Conservation (phyloP, 2,329 filamentous ascomycete genomes). For the Chaetomium globosum region DNA sequence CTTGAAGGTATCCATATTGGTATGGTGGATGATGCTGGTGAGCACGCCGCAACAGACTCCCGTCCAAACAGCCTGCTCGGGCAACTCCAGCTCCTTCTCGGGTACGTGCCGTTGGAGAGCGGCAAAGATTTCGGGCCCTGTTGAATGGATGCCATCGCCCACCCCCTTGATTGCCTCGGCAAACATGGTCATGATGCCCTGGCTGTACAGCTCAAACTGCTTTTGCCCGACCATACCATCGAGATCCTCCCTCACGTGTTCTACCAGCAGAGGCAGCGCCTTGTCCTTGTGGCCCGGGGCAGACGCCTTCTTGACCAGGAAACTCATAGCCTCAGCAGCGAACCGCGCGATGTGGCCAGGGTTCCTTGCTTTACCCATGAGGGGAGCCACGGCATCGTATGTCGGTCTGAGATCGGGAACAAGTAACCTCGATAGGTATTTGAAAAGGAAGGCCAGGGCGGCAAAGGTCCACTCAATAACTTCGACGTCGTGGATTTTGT, state of each 20-base stretch:
- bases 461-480: conserved; percentile 99
- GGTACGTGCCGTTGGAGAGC: conserved; percentile 56
- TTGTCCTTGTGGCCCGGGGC: conserved; percentile 73
- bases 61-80: conserved; percentile 55
- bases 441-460: conserved; percentile 92
- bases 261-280: conserved; percentile 70
- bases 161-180: conserved; percentile 75
- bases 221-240: conserved; percentile 54
- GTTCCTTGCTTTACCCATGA: conserved; percentile 80
- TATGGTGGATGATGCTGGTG: conserved; percentile 81
- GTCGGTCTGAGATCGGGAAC: conserved; percentile 84
- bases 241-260: conserved; percentile 72
- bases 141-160: conserved; percentile 62
- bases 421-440: conserved; percentile 86
- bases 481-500: conserved; percentile 74
- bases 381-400: conserved; percentile 77
- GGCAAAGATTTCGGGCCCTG: conserved; percentile 56
- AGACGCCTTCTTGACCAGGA: conserved; percentile 86
- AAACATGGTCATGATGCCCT: conserved; percentile 90
- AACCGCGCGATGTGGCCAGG: conserved; percentile 89
- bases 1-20: conserved; percentile 71
- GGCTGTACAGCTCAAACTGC: conserved; percentile 71
- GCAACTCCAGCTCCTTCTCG: conserved; percentile 50
- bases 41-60: conserved; percentile 75
- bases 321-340: conserved; percentile 92